Percentiles rank a stretch among this genome's conserved stretches.
phyloP scores from a whole-genome alignment of 2,329 filamentous ascomycete genomes.

The Penicillium sp. region DNA sequence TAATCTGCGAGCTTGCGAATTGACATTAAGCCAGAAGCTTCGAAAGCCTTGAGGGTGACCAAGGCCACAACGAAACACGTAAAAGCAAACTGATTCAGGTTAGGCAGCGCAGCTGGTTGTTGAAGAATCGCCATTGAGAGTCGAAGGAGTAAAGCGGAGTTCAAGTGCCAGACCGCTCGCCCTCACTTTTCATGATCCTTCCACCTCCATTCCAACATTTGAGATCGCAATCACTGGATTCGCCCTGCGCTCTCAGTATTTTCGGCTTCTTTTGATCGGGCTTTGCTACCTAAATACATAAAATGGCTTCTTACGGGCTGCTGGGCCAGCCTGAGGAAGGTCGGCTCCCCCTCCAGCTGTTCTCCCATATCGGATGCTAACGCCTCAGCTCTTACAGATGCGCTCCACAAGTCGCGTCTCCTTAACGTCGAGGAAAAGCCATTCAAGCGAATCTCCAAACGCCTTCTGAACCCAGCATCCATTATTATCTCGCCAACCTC shows the following conservation, averaged over 20 bases:
- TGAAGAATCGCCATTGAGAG: slow-evolving; percentile 2
- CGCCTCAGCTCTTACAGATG: slow-evolving; percentile 49
- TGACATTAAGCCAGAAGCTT: background rate
- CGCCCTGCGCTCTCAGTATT: background rate
- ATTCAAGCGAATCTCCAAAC: slow-evolving; percentile 82
- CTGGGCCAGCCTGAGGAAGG: slow-evolving; percentile 65
- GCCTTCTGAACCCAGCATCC: slow-evolving; percentile 66
- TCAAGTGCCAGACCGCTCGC: slow-evolving; percentile 21
- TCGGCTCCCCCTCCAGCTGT: slow-evolving; percentile 18
- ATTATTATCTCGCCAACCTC: slow-evolving; percentile 56
- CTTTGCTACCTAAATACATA: slow-evolving; percentile 1
- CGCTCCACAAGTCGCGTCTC: slow-evolving; percentile 81
- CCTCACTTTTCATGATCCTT: slow-evolving; percentile 22
- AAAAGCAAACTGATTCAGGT: background rate
- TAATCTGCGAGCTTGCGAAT: background rate
- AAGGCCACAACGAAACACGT: background rate
- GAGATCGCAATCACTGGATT: background rate
- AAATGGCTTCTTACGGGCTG: slow-evolving; percentile 60
- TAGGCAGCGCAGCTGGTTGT: slow-evolving; percentile 1
- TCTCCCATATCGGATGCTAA: slow-evolving; percentile 20
- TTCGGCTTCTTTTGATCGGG: background rate
- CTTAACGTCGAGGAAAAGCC: slow-evolving; percentile 88
- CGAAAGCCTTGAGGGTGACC: background rate
- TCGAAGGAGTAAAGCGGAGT: slow-evolving; percentile 11
- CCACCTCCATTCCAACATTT: slow-evolving; percentile 8